A percentile compares a stretch with the other conserved stretches of the same genome.
Conservation (phyloP, 768 basidiomycete genomes). For the Cystobasidium ongulense region DNA sequence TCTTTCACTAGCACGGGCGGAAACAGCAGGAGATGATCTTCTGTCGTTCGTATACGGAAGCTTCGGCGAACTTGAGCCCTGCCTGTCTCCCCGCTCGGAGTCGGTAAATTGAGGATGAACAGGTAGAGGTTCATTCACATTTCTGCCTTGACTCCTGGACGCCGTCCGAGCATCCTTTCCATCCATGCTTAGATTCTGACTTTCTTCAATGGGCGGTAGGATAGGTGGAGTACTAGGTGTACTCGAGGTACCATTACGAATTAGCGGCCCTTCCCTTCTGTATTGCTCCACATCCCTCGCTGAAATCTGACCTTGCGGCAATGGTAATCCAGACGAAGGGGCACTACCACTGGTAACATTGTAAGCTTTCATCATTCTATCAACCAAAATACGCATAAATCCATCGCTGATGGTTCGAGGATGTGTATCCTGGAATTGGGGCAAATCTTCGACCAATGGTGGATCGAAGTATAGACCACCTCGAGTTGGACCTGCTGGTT, state of each 20-base stretch:
- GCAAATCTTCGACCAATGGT: conserved; percentile 14
- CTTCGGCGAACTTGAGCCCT: not conserved
- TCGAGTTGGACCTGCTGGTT: conserved; percentile 25
- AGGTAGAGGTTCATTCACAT: not conserved
- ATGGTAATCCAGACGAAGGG: not conserved
- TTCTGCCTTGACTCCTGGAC: not conserved
- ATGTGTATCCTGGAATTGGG: not conserved
- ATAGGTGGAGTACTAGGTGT: conserved; percentile 3
- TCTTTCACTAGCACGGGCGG: not conserved
- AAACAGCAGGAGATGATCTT: not conserved
- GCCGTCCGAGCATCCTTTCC: not conserved
- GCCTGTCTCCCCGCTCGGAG: not conserved
- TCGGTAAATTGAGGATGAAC: not conserved
- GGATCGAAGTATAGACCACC: conserved; percentile 29
- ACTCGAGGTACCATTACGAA: not conserved
- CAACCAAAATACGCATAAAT: conserved; percentile 6
- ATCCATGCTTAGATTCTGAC: not conserved
- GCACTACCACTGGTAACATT: not conserved
- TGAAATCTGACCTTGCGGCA: not conserved
- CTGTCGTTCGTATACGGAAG: not conserved
- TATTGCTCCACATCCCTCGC: not conserved
- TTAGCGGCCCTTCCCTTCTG: not conserved
- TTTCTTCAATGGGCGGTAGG: not conserved
- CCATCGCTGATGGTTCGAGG: not conserved
- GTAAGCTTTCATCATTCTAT: not conserved